Evolutionary conservation across 495 filamentous ascomycete genomes (phyloP).

Genomic region (Hypomontagnella submonticulosa): DNA sequence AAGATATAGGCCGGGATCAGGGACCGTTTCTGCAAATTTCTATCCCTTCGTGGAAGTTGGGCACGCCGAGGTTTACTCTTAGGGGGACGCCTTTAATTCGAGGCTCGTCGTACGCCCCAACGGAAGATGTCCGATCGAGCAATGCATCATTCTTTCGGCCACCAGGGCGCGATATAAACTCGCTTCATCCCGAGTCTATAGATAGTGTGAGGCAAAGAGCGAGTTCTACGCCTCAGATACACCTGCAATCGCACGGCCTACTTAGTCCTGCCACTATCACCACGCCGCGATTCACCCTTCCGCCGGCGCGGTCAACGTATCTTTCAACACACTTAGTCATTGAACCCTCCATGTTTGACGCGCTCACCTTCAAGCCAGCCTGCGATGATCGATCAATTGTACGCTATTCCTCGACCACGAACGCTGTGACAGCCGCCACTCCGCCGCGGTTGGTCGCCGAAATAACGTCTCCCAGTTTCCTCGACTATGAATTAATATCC

Average conservation of each 20-base stretch:
- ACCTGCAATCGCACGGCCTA: slow-evolving; percentile 41
- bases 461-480: slow-evolving; percentile 93
- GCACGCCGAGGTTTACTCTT: slow-evolving; percentile 81
- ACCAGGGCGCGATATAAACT: slow-evolving; percentile 34
- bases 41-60: slow-evolving; percentile 88
- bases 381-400: slow-evolving; percentile 86
- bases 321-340: slow-evolving; percentile 60
- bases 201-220: slow-evolving; percentile 45
- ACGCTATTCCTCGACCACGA: slow-evolving; percentile 76
- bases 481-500: slow-evolving; percentile 97
- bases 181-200: slow-evolving; percentile 43
- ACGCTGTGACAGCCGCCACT: slow-evolving; percentile 87
- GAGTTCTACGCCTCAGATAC: slow-evolving; percentile 46
- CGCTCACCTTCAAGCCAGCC: slow-evolving; percentile 72
- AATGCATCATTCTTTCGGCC: slow-evolving; percentile 57
- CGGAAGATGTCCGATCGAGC: slow-evolving; percentile 60
- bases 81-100: slow-evolving; percentile 83
- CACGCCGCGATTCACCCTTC: slow-evolving; percentile 41
- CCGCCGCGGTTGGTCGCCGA: slow-evolving; percentile 94
- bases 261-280: slow-evolving; percentile 39
- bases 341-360: slow-evolving; percentile 78
- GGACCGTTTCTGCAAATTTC: slow-evolving; percentile 76
- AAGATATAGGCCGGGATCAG: slow-evolving; percentile 58
- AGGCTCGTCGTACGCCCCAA: slow-evolving; percentile 72
- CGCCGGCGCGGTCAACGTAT: slow-evolving; percentile 52